Evolutionary conservation across 805 yeast species (phyloP).

Genomic region (Metschnikowia bowlesiae): DNA sequence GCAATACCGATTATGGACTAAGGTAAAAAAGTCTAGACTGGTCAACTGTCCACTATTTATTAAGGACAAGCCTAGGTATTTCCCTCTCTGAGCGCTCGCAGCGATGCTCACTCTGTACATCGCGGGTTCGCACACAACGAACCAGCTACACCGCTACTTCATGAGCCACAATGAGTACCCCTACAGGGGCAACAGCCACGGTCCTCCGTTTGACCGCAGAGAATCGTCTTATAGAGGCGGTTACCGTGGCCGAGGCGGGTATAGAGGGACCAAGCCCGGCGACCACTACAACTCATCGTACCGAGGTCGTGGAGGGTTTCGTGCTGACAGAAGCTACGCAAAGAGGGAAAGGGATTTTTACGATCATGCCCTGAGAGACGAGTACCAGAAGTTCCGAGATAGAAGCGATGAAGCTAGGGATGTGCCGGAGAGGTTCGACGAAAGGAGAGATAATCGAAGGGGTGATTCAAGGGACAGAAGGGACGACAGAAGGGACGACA

Average conservation of each 20-base stretch:
- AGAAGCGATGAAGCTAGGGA: not conserved
- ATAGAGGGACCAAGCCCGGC: constrained; percentile 21
- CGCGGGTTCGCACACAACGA: not conserved
- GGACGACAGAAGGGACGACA: not conserved
- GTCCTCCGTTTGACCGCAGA: constrained; percentile 7
- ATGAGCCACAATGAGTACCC: constrained; percentile 1
- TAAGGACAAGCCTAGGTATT: no score
- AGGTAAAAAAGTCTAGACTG: no score
- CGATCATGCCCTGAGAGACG: not conserved
- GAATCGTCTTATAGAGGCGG: constrained; percentile 7
- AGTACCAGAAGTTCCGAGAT: not conserved
- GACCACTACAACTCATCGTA: constrained; percentile 10
- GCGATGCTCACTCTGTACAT: no score
- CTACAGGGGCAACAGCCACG: constrained; percentile 7
- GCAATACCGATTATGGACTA: no score
- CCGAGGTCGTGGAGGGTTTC: constrained; percentile 17
- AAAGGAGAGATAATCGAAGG: not conserved
- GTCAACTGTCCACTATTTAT: no score
- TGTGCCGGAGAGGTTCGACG: not conserved
- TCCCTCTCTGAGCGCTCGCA: no score
- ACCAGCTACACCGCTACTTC: not conserved
- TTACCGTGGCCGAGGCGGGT: constrained; percentile 19
- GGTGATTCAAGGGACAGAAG: not conserved
- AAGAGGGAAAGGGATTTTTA: not conserved
- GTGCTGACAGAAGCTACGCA: not conserved